Base-by-base conservation (phyloP, 352 stramenopile species). In the Globisporangium barbulae region DNA sequence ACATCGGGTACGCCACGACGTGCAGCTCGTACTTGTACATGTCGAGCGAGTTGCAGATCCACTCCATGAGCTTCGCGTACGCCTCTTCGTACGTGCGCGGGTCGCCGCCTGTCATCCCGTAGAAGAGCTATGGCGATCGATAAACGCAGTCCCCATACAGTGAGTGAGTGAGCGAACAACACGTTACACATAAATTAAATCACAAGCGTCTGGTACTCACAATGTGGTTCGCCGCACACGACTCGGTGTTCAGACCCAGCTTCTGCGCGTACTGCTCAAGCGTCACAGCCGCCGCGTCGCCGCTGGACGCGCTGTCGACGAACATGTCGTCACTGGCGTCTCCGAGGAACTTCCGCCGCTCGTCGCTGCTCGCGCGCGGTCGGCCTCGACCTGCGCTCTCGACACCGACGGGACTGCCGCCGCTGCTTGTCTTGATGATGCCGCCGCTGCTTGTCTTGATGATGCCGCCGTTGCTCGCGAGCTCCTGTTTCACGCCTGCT, bases 21-120 rank as follows among this genome's bases (percentile, higher is more conserved):
- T 94, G 84, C 49, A 94, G 69, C 66, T 94, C 86, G 67, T 84
- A 89, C 59, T 90, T 90, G 69, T 92, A 92, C 83, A 92, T 90
- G 57, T 94, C 86, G 13, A 94, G 69, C 64, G 86, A 89, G 66
- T 92, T 93, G 70, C 79, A 87, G 53, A 94, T 88, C 86, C 86
- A 94, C 45, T 90, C 79, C 44, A 90, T 52, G n/a, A 94, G 70
- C 64, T 81, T 76, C 19, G 60, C 59, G 66, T 93, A 94, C 59
- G 82, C 80, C 6, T 89, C 78, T n/a, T 82, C 73, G 63, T 91
- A 94, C 25, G 72, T 70, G 25, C 63, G 62, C 5, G 83, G 79
- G 50, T 92, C 73, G 21, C 81, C 83, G 10, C 69, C 67, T 1
- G 79, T 83, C 37, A 94, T 72, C 28, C 82, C 84, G 63, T 91